Evolutionary conservation across 768 basidiomycete species (phyloP).

Genomic region (Termitomyces sp.): DNA sequence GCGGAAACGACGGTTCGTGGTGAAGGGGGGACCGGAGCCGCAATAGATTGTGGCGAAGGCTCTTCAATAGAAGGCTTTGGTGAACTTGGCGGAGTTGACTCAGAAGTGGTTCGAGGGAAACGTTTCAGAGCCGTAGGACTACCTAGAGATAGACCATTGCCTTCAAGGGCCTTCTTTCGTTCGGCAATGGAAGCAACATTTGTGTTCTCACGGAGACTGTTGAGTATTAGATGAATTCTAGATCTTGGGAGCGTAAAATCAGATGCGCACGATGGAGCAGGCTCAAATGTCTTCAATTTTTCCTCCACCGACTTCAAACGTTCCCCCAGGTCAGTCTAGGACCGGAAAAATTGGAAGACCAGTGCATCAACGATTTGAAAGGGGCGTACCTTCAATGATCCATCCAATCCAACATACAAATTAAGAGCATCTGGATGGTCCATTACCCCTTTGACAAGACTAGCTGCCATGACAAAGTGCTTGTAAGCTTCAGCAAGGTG

Average conservation of each 20-base stretch:
- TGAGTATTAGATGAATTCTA: conserved; percentile 5
- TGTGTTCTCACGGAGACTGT: conserved; percentile 16
- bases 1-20: conserved; percentile 68
- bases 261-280: conserved; percentile 26
- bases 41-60: conserved; percentile 26
- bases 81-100: conserved; percentile 39
- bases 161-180: conserved; percentile 71
- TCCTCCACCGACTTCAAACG: conserved; percentile 40
- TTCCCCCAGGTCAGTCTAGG: conserved; percentile 36
- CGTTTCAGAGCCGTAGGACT: conserved; percentile 42
- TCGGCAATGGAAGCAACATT: conserved; percentile 64
- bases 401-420: conserved; percentile 58
- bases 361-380: conserved; percentile 10
- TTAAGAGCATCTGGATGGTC: conserved; percentile 54
- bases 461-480: conserved; percentile 59
- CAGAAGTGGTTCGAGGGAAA: conserved; percentile 49
- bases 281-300: conserved; percentile 43
- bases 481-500: conserved; percentile 61
- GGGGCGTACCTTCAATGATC: conserved; percentile 60
- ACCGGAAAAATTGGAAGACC: background rate
- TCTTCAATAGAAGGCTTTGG: conserved; percentile 29
- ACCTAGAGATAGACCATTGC: conserved; percentile 62
- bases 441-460: conserved; percentile 54
- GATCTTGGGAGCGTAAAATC: background rate
- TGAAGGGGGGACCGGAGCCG: conserved; percentile 36